Evolutionary conservation across 768 basidiomycete species (phyloP), one percentile per base, ranked within the genome.

Genomic region (Cystofilobasidium ferigula): DNA sequence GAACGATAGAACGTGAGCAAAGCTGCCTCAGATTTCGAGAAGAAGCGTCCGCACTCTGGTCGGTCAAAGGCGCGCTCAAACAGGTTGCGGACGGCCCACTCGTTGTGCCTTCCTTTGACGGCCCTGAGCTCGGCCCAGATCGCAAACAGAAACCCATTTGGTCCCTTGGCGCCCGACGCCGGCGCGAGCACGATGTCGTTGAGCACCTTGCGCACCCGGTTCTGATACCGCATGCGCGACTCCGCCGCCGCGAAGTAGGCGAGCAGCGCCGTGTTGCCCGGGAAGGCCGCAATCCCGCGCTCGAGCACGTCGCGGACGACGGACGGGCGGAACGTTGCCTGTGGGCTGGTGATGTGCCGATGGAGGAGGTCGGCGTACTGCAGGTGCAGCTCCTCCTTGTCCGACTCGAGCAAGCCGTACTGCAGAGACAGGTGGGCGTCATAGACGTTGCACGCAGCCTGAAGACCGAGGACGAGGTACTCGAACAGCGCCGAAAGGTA

Each of bases 231-330:
- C 40, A 73, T 74, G 1, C 73, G 69, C 1, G 72, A 58, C 70
- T 77, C 76, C 45, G 74, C 75, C 47, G 64, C 69, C 10, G 76
- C 72, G 65, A 74, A 76, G n/a, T 78, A 67, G 9, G 69, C 67
- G 8, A 76, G 72, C 69, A 79, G 76, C 10, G 72, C 59, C 10
- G 76, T 76, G 69, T 78, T 78, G 70, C 74, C 73, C 24, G 77
- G 76, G 65, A 74, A 79, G 13, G 61, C 54, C 1, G 54, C 51
- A 32, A 78, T 70, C 4, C 75, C 76, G 4, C 69, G 62, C 60
- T 78, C 77, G 26, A 78, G 71, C 3, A 74, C 61, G 6, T 68
- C 64, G 0, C 78, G 71, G 26, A 74, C 30, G 18, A 72, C 65
- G 0, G 65, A 68, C 0, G 77, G 75, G 7, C 69, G 71, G 65